phyloP scores from a whole-genome alignment of 345 rosid genomes.

The Nasturtium officinale region DNA sequence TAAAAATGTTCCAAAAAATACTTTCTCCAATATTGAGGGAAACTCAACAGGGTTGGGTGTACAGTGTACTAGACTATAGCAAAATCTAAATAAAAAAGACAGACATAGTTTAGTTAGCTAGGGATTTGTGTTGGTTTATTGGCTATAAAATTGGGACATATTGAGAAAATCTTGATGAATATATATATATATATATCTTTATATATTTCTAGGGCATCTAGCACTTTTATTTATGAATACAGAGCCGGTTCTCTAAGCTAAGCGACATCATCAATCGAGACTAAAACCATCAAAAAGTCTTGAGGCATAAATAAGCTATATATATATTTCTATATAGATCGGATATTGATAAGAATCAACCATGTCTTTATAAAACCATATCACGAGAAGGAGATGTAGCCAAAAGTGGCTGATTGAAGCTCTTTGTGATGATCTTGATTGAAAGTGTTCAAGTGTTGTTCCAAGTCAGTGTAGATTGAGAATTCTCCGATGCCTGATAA shows the following conservation, averaged over 20 bases:
- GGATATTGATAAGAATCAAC: slow-evolving; percentile 26
- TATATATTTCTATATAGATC: slow-evolving; percentile 25
- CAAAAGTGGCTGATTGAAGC: slow-evolving; percentile 63
- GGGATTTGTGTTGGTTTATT: slow-evolving; percentile 12
- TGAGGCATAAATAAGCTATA: slow-evolving; percentile 29
- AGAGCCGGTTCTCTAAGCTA: slow-evolving; percentile 30
- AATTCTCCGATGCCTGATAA: slow-evolving; percentile 62
- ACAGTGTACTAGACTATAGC: slow-evolving; percentile 22
- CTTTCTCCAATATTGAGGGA: slow-evolving; percentile 3
- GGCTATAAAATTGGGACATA: neutral
- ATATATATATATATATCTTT: slow-evolving; percentile 6
- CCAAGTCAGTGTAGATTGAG: slow-evolving; percentile 55
- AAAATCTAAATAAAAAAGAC: slow-evolving; percentile 6
- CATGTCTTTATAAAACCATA: slow-evolving; percentile 21
- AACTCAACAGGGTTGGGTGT: neutral
- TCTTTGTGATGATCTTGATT: slow-evolving; percentile 61
- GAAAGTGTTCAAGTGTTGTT: slow-evolving; percentile 50
- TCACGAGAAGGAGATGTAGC: slow-evolving; percentile 60
- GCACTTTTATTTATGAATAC: slow-evolving; percentile 38
- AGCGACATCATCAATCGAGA: slow-evolving; percentile 36
- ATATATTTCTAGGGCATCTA: slow-evolving; percentile 37
- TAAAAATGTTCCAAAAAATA: neutral
- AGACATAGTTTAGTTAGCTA: neutral
- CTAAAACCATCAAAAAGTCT: slow-evolving; percentile 40
- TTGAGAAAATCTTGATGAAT: slow-evolving; percentile 12